These are phyloP conservation scores for Teratosphaeria gauchensis DNA, from an alignment of 2,329 filamentous ascomycete species.

Conservation along the genomic window DNA sequence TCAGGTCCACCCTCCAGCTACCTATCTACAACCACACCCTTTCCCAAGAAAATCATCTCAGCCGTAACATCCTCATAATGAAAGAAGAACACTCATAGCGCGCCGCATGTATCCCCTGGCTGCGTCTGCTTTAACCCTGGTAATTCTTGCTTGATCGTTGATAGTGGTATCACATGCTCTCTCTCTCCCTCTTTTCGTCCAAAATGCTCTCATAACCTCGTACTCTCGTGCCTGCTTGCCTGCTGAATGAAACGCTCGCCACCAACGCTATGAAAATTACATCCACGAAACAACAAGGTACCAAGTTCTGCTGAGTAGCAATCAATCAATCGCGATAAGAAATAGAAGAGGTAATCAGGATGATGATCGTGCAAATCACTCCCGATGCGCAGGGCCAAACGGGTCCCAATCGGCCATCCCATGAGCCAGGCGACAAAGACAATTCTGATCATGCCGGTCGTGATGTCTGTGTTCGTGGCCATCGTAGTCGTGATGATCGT, in stretches of 20 bases:
- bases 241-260: background rate
- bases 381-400: conserved; percentile 5
- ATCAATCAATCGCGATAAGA: background rate
- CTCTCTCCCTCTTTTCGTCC: background rate
- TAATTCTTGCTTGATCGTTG: background rate
- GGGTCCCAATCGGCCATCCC: conserved; percentile 10
- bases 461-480: background rate
- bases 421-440: conserved; percentile 2
- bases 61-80: background rate
- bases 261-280: background rate
- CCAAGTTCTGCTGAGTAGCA: background rate
- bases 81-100: background rate
- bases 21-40: background rate
- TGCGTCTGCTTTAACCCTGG: background rate
- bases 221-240: background rate
- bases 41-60: background rate
- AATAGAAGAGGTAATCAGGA: background rate
- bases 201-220: background rate
- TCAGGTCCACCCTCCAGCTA: background rate
- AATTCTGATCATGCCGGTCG: background rate
- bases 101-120: background rate
- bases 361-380: background rate
- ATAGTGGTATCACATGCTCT: conserved; percentile 1
- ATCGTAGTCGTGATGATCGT: background rate
- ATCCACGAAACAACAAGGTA: background rate